Evolutionary conservation across 768 basidiomycete genomes (phyloP), one percentile per base, ranked within the genome.

Genomic region (Austroboletus festivus): DNA sequence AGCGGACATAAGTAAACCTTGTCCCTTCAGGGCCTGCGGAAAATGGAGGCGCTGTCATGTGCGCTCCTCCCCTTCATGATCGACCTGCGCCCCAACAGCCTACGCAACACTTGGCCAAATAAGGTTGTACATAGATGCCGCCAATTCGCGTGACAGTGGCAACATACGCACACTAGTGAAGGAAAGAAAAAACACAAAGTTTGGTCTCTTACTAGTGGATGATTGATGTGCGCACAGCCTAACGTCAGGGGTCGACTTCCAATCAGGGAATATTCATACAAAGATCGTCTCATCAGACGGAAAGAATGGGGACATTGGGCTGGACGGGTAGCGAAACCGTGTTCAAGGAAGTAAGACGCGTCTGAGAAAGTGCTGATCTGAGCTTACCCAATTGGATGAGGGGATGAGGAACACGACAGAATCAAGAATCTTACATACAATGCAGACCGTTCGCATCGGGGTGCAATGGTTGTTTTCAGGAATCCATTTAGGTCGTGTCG

Each of bases 31-130:
- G 53, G 26, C 31, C 18, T 26, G 13, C 24, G 31, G 33, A 49
- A n/a, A 62, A 63, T 61, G 60, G 55, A 61, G 55, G 22, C 22
- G 16, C 28, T 13, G 45, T 48, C 52, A 46, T 21, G 22, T 21
- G 46, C 47, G 6, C 28, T 6, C 12, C 7, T 28, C 44, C 24
- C 42, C 21, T 56, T 61, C 61, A 63, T 60, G 61, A 60, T 57
- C 61, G 60, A 57, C 52, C 48, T 28, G 44, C 24, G 39, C 44
- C 19, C 35, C 31, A n/a, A 49, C 30, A 8, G 39, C n/a, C n/a
- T n/a, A n/a, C 18, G 42, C 33, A 13, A 8, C 39, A 13, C 7
- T 11, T 4, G 20, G 24, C 42, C 42, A 44, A 50, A 55, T 47
- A 41, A 34, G 28, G 48, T 18, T 19, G 26, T n/a, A n/a, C n/a